Evolutionary conservation across 192 early-diverging fungal species (phyloP).

Genomic region (Backusella tuberculispora): DNA sequence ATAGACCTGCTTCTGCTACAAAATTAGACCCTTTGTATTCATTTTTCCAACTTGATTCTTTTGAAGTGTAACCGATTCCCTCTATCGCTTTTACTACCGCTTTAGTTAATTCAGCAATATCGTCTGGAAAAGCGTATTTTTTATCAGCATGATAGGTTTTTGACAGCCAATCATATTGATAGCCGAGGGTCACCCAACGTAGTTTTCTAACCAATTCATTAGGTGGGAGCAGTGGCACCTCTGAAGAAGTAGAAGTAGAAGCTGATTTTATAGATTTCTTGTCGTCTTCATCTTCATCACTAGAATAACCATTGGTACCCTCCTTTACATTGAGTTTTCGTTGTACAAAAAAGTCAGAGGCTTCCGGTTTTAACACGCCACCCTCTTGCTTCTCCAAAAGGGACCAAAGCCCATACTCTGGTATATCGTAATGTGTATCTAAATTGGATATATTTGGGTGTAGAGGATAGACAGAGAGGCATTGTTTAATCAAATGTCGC

Average conservation of each 20-base stretch:
- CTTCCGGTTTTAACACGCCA: slow-evolving; percentile 27
- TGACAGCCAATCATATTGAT: slow-evolving; percentile 82
- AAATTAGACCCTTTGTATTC: slow-evolving; percentile 61
- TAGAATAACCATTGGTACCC: background rate
- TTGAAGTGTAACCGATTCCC: slow-evolving; percentile 36
- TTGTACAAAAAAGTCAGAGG: slow-evolving; percentile 35
- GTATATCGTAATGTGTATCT: slow-evolving; percentile 82
- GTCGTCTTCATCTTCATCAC: background rate
- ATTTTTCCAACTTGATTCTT: slow-evolving; percentile 44
- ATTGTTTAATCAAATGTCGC: slow-evolving; percentile 67
- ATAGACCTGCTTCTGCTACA: slow-evolving; percentile 84
- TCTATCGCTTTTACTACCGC: slow-evolving; percentile 70
- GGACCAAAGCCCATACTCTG: slow-evolving; percentile 63
- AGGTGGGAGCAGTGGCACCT: slow-evolving; percentile 44
- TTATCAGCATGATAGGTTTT: slow-evolving; percentile 79
- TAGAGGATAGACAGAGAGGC: slow-evolving; percentile 72
- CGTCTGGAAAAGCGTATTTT: slow-evolving; percentile 68
- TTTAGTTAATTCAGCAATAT: slow-evolving; percentile 60
- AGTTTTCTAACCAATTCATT: slow-evolving; percentile 52
- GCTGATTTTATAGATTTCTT: slow-evolving; percentile 37
- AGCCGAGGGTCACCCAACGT: slow-evolving; percentile 78
- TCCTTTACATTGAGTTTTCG: background rate
- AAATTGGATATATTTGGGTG: slow-evolving; percentile 88
- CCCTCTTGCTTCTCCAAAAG: slow-evolving; percentile 45
- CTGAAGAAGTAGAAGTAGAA: slow-evolving; percentile 34